Evolutionary conservation across 257 asterid genomes (phyloP), one percentile per base, ranked within the genome.

Genomic region (Jasminum sambac): DNA sequence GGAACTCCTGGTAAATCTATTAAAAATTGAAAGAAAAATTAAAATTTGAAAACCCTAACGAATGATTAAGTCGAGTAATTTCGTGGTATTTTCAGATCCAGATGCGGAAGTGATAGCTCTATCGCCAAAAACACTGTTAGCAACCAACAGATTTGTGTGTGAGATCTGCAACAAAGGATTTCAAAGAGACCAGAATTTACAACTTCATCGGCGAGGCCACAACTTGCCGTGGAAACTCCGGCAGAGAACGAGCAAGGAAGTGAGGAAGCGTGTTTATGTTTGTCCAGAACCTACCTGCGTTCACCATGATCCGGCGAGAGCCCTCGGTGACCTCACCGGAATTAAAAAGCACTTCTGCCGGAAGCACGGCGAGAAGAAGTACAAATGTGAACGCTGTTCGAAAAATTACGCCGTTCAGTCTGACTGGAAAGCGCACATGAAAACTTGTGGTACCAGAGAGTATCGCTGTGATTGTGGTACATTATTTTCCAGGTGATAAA

Each of bases 401-500:
- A 93, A 89, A 72, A 88, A 81, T 21, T 93, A 90, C 63, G 98
- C 98, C 0, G 98, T 93, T 1, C 84, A 78, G 48, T 90, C 96
- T 0, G 98, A 93, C 59, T 87, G 95, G 96, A 93, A 90, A 85
- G 96, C 98, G 12, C 98, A 93, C 73, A 89, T 87, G 94, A 93
- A 89, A 67, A 87, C 90, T 38, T 93, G 98, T 63, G 98, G 97
- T 46, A 90, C 97, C 46, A 76, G 95, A 9, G 97, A 90, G 68
- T 93, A 90, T 66, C 94, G 89, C 13, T 93, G 98, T 12, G 96
- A 93, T 66, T 93, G 98, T 60, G 98, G 98, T 58, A 89, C 98
- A 64, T 76, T 90, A 69, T 93, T 93, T 76, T 89, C 98, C 0
- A 86, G 98, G 98, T 89, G 11, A 24, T 30, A 30, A 30, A 1